Percentiles rank a stretch among this genome's conserved stretches.
These are phyloP conservation scores for Medicago ruthenica DNA, from an alignment of 306 rosid species.

Conservation along the genomic window DNA sequence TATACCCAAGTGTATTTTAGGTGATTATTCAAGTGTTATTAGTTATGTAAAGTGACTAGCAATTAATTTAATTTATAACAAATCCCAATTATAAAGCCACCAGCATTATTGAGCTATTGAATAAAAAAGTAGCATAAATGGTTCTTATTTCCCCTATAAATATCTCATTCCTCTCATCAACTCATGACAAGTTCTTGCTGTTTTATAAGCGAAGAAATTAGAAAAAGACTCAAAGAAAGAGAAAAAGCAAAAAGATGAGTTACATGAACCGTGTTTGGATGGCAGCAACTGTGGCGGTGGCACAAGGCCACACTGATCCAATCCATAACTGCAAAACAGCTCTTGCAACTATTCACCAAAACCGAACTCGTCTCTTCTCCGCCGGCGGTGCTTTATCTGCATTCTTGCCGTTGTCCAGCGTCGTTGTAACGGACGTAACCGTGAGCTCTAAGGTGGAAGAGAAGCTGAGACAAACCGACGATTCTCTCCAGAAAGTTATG, in stretches of 20 bases:
- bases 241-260: slow-evolving; percentile 48
- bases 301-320: slow-evolving; percentile 70
- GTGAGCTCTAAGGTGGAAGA: slow-evolving; percentile 50
- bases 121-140: neutral
- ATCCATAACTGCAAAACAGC: slow-evolving; percentile 64
- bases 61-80: too few relatives aligned
- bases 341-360: slow-evolving; percentile 58
- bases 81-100: too few relatives aligned
- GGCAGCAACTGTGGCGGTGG: slow-evolving; percentile 81
- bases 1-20: too few relatives aligned
- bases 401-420: slow-evolving; percentile 45
- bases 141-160: slow-evolving; percentile 34
- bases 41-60: too few relatives aligned
- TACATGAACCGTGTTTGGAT: slow-evolving; percentile 65
- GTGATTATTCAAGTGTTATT: too few relatives aligned
- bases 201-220: neutral
- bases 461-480: slow-evolving; percentile 58
- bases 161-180: neutral
- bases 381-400: slow-evolving; percentile 41
- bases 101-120: neutral
- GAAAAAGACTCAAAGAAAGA: neutral
- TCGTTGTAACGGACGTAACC: slow-evolving; percentile 50
- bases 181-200: neutral
- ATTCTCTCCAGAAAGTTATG: slow-evolving; percentile 82
- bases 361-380: slow-evolving; percentile 48